Base-by-base conservation (phyloP, 2,329 filamentous ascomycete genomes). In the Didymella sp. region DNA sequence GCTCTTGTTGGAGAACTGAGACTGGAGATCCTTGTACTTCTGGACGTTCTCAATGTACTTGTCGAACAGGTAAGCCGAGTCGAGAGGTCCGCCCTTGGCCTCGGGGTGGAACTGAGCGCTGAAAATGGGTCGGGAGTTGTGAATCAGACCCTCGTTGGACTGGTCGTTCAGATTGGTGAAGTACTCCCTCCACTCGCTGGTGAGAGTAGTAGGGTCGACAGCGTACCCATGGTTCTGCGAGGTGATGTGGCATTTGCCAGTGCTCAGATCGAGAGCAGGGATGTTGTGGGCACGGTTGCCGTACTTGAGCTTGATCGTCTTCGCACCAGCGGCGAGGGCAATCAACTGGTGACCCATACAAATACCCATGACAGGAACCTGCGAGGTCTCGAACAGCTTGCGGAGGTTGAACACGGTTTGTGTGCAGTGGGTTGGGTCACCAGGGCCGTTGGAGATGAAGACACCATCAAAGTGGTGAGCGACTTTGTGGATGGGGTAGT, bases 241-340 rank as follows among this genome's bases (percentile, higher is more conserved):
- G 57, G 94, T 98, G 78, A 98, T 98, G 83, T 98, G 94, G 87
- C 95, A 98, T 78, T 94, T 92, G 56, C 95, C 94, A 33, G 94
- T 98, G 59, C 91, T 96, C 76, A 97, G 83, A 76, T 98, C 94
- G 56, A 98, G 83, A 59, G 93, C 92, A 8, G 95, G 95, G 71
- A 98, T 98, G 84, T 99, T 99, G 84, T 98, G 95, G 17, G 93
- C 95, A 68, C 95, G 90, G 85, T 99, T 99, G 73, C 95, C 95
- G 78, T 97, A 99, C 86, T 98, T 98, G 79, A 99, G 87, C 86
- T 98, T 98, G 81, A 96, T 89, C 60, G 95, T 98, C 70, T 87
- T 85, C 51, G 91, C 95, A 62, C 95, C 95, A 58, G 90, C 85
- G 45, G 95, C 92, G 67, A 97, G 86, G 63, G 93, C 94, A 56